phyloP scores from a whole-genome alignment of 2,329 filamentous ascomycete genomes.

The Colletotrichum sojae region DNA sequence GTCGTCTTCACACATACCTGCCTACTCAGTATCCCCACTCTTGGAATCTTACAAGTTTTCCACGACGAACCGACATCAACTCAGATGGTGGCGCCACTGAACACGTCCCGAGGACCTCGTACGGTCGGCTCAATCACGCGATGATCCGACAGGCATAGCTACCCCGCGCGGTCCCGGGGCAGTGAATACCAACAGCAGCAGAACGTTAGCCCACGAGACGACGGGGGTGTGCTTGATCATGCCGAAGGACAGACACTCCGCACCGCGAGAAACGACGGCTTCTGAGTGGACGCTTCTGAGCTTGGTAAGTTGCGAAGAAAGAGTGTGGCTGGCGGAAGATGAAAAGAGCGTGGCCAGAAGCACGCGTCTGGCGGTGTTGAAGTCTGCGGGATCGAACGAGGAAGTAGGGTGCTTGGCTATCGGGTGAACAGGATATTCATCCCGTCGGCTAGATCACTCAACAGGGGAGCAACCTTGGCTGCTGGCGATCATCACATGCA shows the following conservation, averaged over 20 bases:
- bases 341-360: no score
- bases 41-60: no score
- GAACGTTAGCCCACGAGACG: not conserved
- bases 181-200: no score
- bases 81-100: not conserved
- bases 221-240: not conserved
- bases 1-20: no score
- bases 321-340: no score
- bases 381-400: not conserved
- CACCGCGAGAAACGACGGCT: not conserved
- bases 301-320: no score
- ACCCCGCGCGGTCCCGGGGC: slow-evolving; percentile 7
- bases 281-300: not conserved
- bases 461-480: not conserved
- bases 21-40: no score
- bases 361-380: no score
- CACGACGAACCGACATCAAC: no score
- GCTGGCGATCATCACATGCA: no score
- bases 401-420: not conserved
- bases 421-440: slow-evolving; percentile 12
- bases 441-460: slow-evolving; percentile 23
- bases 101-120: not conserved
- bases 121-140: not conserved
- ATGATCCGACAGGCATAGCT: not conserved
- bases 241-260: not conserved